phyloP scores from a whole-genome alignment of 495 filamentous ascomycete genomes.

The Arthonia radiata region DNA sequence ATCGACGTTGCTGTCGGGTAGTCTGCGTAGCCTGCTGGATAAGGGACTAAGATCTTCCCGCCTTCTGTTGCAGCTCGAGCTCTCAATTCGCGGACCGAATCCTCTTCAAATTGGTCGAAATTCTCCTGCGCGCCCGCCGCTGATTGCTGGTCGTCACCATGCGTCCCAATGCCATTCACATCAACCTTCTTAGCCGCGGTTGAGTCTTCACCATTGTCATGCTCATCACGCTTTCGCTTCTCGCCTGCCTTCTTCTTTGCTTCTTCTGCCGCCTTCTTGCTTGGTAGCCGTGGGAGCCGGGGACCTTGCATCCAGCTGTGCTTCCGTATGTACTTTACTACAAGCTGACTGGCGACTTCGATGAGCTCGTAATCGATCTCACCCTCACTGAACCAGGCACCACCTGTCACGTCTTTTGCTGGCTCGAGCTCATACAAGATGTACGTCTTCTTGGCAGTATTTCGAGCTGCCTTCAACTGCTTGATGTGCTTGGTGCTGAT shows the following conservation, averaged over 20 bases:
- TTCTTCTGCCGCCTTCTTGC: conserved; percentile 4
- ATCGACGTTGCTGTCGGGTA: conserved; percentile 61
- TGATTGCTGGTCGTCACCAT: no score
- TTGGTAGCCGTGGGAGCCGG: conserved; percentile 14
- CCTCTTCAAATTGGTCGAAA: no score
- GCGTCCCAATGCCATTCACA: no score
- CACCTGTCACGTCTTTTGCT: conserved; percentile 70
- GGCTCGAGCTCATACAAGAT: conserved; percentile 43
- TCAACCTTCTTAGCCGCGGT: no score
- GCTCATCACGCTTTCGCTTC: conserved; percentile 4
- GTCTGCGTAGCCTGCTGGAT: conserved; percentile 37
- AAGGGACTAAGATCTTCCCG: no score
- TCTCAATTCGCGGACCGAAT: no score
- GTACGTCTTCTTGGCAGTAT: conserved; percentile 36
- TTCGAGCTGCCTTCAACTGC: conserved; percentile 34
- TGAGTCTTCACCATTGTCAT: conserved; percentile 3
- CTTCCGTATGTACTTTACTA: conserved; percentile 45
- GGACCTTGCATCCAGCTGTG: conserved; percentile 27
- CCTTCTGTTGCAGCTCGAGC: no score
- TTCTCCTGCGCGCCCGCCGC: no score
- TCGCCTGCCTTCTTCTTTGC: conserved; percentile 4
- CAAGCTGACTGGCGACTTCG: conserved; percentile 34
- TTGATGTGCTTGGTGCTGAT: conserved; percentile 74
- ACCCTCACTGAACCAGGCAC: conserved; percentile 77
- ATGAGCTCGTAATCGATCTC: conserved; percentile 75